Evolutionary conservation across 345 rosid species (phyloP).

Genomic region (Anacardium occidentale): DNA sequence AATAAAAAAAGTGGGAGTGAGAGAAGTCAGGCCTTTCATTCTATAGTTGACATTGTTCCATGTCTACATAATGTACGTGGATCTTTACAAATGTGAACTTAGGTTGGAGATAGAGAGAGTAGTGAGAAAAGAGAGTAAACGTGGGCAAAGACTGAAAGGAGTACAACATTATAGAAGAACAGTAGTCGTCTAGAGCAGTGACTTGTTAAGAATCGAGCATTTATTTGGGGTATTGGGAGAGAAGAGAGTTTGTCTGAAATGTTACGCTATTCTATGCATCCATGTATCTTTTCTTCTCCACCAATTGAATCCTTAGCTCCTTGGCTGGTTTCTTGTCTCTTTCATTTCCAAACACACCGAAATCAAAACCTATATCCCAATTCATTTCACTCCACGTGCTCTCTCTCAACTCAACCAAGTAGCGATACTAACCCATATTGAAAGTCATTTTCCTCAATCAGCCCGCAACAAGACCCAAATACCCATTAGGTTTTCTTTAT

Average conservation of each 20-base stretch:
- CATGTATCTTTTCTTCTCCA: neutral
- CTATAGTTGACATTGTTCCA: slow-evolving; percentile 40
- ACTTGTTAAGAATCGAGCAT: slow-evolving; percentile 31
- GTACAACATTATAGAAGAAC: slow-evolving; percentile 15
- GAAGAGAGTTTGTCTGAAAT: slow-evolving; percentile 3
- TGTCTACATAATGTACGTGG: slow-evolving; percentile 26
- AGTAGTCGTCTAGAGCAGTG: neutral
- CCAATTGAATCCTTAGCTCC: slow-evolving; percentile 4
- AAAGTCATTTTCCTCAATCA: neutral
- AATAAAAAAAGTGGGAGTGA: slow-evolving; percentile 27
- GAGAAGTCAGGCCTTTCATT: slow-evolving; percentile 26
- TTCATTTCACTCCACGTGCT: slow-evolving; percentile 21
- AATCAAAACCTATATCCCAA: slow-evolving; percentile 1
- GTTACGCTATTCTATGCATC: slow-evolving; percentile 39
- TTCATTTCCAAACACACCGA: slow-evolving; percentile 29
- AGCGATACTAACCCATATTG: neutral
- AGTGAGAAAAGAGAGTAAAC: slow-evolving; percentile 16
- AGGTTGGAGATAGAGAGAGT: neutral
- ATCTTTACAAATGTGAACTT: slow-evolving; percentile 18
- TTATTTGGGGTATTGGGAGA: neutral
- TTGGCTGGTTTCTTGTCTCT: slow-evolving; percentile 42
- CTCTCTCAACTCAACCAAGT: slow-evolving; percentile 2
- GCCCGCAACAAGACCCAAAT: neutral
- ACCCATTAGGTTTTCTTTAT: slow-evolving; percentile 16
- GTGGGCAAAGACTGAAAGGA: slow-evolving; percentile 8